Percentiles rank a stretch among this genome's conserved stretches.
Evolutionary conservation across 2,329 filamentous ascomycete species (phyloP).

Genomic region (Diaporthe destruens): DNA sequence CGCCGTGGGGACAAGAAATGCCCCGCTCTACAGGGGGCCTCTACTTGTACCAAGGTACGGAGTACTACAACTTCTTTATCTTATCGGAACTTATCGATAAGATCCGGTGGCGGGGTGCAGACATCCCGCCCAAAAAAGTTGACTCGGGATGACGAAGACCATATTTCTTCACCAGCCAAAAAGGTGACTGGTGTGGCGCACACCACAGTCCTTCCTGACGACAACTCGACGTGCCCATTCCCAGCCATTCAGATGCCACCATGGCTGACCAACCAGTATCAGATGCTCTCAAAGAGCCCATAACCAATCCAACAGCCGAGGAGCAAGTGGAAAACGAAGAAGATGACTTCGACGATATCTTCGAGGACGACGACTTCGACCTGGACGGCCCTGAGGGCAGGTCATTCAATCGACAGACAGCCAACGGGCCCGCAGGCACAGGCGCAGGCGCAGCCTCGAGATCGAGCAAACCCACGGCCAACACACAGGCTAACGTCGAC

Average conservation of each 20-base stretch:
- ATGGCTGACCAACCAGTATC: slow-evolving; percentile 30
- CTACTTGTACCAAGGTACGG: too few species aligned
- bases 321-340: slow-evolving; percentile 54
- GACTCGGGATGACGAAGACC: too few species aligned
- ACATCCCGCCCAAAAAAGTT: slow-evolving; percentile 18
- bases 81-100: slow-evolving; percentile 28
- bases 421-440: slow-evolving; percentile 49
- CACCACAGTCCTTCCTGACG: not conserved
- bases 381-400: slow-evolving; percentile 66
- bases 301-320: not conserved
- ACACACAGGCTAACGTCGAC: slow-evolving; percentile 83
- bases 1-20: not conserved
- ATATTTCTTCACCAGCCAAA: not conserved
- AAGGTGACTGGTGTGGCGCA: slow-evolving; percentile 19
- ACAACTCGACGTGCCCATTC: not conserved
- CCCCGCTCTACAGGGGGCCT: too few species aligned
- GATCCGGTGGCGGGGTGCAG: not conserved
- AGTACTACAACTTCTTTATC: too few species aligned
- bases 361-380: slow-evolving; percentile 74
- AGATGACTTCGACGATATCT: slow-evolving; percentile 56
- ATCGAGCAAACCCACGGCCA: slow-evolving; percentile 82
- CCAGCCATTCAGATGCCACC: not conserved
- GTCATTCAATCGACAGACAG: slow-evolving; percentile 83
- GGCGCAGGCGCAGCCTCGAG: slow-evolving; percentile 67
- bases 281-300: slow-evolving; percentile 33